These are phyloP conservation scores for Nepenthes mirabilis DNA, from an alignment of 148 eudicot genomes.

Conservation along the genomic window DNA sequence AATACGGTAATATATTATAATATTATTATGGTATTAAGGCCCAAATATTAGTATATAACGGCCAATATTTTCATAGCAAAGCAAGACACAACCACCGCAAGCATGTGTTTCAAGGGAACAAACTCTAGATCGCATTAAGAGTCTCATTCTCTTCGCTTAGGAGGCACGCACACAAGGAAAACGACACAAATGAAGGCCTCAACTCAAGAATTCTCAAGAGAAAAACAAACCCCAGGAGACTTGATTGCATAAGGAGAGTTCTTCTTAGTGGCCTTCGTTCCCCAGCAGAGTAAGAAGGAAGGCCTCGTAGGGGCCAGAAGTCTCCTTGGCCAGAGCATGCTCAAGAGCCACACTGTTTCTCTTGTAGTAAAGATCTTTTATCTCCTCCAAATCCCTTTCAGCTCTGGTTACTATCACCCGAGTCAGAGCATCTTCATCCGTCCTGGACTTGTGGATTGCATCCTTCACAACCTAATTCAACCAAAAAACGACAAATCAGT, in stretches of 20 bases:
- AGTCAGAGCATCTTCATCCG: slow-evolving; percentile 63
- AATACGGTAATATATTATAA: no score
- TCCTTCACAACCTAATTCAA: slow-evolving; percentile 36
- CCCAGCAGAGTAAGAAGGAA: slow-evolving; percentile 77
- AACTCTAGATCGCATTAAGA: no score
- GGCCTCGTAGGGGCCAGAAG: slow-evolving; percentile 56
- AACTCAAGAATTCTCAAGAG: no score
- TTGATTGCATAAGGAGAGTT: no score
- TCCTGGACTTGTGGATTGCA: slow-evolving; percentile 39
- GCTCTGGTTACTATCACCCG: slow-evolving; percentile 64
- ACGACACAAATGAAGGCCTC: no score
- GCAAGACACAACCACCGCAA: no score
- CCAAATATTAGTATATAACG: no score
- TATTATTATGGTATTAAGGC: no score
- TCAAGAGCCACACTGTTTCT: slow-evolving; percentile 70
- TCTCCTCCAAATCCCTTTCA: slow-evolving; percentile 48
- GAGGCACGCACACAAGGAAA: no score
- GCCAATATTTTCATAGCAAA: no score
- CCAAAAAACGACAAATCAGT: not conserved
- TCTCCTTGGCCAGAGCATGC: slow-evolving; percentile 43
- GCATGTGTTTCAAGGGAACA: no score
- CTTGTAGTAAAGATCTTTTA: slow-evolving; percentile 52
- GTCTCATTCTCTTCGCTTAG: not conserved
- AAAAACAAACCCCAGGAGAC: no score
- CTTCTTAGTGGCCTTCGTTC: slow-evolving; percentile 12